Percentiles rank a stretch among this genome's conserved stretches.
Evolutionary conservation across 1,139 yeast genomes (phyloP).

Genomic region (Suhomyces choctaworum): DNA sequence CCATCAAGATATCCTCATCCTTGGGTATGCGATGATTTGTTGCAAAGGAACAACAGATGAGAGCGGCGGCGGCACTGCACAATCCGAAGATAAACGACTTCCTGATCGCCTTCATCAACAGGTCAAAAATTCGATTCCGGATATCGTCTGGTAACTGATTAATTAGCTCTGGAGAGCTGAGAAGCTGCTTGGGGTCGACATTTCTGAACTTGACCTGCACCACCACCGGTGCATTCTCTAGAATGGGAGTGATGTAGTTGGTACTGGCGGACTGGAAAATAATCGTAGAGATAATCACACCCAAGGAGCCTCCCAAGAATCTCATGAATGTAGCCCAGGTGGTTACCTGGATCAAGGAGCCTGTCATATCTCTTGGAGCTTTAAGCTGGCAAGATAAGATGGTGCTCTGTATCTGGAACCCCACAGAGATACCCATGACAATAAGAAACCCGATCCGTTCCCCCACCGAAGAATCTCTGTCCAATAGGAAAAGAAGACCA

Average conservation of each 20-base stretch:
- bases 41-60: slow-evolving; percentile 25
- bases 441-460: slow-evolving; percentile 21
- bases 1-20: slow-evolving; percentile 15
- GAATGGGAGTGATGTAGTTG: slow-evolving; percentile 6
- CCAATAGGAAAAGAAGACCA: slow-evolving; percentile 18
- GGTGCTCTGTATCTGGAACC: slow-evolving; percentile 23
- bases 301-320: slow-evolving; percentile 22
- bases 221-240: slow-evolving; percentile 8
- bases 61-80: slow-evolving; percentile 32
- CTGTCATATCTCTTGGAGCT: slow-evolving; percentile 24
- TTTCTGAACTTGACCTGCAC: slow-evolving; percentile 8
- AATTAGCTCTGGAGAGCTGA: slow-evolving; percentile 15
- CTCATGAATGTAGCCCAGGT: slow-evolving; percentile 22
- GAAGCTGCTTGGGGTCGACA: slow-evolving; percentile 18
- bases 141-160: slow-evolving; percentile 20
- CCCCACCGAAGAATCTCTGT: slow-evolving; percentile 14
- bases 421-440: slow-evolving; percentile 22
- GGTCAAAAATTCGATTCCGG: slow-evolving; percentile 24
- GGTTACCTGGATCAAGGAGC: slow-evolving; percentile 23
- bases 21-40: slow-evolving; percentile 22
- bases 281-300: slow-evolving; percentile 19
- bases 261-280: slow-evolving; percentile 16
- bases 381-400: slow-evolving; percentile 23
- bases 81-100: slow-evolving; percentile 43
- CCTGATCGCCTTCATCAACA: slow-evolving; percentile 38